Evolutionary conservation across 208 protist genomes (phyloP), one percentile per base, ranked within the genome.

Genomic region (Crithidia thermophila): DNA sequence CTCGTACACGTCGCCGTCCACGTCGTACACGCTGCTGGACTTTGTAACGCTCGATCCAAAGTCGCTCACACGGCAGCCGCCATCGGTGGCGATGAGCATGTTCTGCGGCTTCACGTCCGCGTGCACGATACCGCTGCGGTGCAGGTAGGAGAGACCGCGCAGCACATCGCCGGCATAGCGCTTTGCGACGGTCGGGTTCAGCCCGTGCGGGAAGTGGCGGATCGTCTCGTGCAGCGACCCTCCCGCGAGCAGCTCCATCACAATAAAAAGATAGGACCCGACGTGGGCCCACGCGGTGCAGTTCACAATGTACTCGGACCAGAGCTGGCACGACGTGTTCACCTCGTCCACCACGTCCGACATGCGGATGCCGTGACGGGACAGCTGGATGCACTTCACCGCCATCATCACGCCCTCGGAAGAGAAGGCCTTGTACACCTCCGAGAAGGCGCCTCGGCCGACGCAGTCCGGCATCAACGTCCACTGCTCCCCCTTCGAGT

Each of bases 31-130:
- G 68, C 49, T 45, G 69, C 58, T 46, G 75, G 77, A 52, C 56
- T 61, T 70, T 51, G 77, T 63, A 36, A 91, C 49, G 84, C 83
- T 94, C 86, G 96, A 99, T 20, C 93, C 93, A 66, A 97, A 95
- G 74, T 95, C 90, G 60, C 75, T 85, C 31, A 97, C 61, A 51
- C 93, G 94, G 63, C 90, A 89, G 10, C 62, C 47, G n/a, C 91
- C 94, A 20, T 84, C 80, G n/a, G 70, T 52, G 14, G 68, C 64
- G 30, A 97, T 75, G 4, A 97, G 72, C 37, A 96, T 78, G 78
- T 97, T 97, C 50, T 92, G 85, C 27, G 88, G 90, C 76, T 97
- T 97, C 36, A 97, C 53, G 63, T 96, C 90, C 25, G 88, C 78
- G 75, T 96, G 94, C 21, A 94, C 70, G 71, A 95, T 81, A 40